Percentiles rank a stretch among this genome's conserved stretches.
phyloP scores from a whole-genome alignment of 2,329 filamentous ascomycete species.

The Sarocladium kiliense region DNA sequence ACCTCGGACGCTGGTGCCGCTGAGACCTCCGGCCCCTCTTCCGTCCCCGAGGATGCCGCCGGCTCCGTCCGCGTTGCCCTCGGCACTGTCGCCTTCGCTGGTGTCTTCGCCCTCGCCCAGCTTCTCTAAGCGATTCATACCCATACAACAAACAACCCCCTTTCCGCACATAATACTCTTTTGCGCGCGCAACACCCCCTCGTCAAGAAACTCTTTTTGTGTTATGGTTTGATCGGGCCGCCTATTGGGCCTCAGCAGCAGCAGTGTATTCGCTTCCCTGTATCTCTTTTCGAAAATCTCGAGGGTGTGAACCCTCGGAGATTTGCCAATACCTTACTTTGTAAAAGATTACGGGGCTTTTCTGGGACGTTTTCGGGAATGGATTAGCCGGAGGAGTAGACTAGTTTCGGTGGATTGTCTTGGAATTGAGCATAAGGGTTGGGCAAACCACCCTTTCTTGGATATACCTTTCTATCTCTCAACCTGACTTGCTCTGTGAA shows the following conservation, averaged over 20 bases:
- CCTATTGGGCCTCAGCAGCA: not conserved
- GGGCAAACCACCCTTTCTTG: not conserved
- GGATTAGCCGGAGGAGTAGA: not conserved
- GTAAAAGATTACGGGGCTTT: not conserved
- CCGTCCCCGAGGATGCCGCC: conserved; percentile 20
- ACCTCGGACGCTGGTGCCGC: conserved; percentile 15
- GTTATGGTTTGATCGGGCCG: not conserved
- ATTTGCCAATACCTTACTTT: not conserved
- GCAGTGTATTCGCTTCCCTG: conserved; percentile 8
- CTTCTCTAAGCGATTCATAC: conserved; percentile 17
- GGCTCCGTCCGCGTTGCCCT: conserved; percentile 17
- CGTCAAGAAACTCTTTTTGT: not conserved
- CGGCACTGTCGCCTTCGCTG: conserved; percentile 21
- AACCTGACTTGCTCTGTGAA: too few species aligned
- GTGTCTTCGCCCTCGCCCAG: conserved; percentile 23
- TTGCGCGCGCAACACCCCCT: not conserved
- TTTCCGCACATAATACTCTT: not conserved
- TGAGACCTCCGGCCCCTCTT: conserved; percentile 11
- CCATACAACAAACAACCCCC: not conserved
- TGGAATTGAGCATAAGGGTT: not conserved
- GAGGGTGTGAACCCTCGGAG: not conserved
- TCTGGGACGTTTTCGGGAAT: not conserved
- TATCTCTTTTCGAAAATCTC: not conserved
- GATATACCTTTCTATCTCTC: not conserved
- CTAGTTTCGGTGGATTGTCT: not conserved